Evolutionary conservation across 257 asterid species (phyloP).

Genomic region (Solanum chmielewskii): DNA sequence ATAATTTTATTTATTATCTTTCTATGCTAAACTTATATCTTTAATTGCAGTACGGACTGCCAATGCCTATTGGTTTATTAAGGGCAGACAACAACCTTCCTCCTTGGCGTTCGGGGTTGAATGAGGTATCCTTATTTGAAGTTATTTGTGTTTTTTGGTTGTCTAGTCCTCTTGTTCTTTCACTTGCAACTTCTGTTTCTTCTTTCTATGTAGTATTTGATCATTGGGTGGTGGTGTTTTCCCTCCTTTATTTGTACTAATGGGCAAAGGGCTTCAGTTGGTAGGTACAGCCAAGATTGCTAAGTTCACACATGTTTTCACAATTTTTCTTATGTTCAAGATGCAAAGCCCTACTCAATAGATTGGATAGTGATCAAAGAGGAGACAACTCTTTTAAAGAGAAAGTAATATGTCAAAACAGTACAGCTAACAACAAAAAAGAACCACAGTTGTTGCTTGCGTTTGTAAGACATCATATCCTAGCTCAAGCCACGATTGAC

Average conservation of each 20-base stretch:
- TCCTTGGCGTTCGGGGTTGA: conserved; percentile 87
- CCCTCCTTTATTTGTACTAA: not conserved
- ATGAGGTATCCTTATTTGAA: conserved; percentile 45
- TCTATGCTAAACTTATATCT: not conserved
- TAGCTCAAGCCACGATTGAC: not conserved
- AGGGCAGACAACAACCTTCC: conserved; percentile 98
- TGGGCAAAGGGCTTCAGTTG: not conserved
- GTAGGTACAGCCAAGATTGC: not conserved
- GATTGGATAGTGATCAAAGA: not conserved
- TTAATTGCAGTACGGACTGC: conserved; percentile 75
- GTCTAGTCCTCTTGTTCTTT: not conserved
- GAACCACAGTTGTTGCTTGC: not conserved
- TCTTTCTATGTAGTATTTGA: not conserved
- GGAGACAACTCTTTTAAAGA: not conserved
- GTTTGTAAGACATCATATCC: not conserved
- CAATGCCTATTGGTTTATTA: conserved; percentile 67
- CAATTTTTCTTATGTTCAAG: not conserved
- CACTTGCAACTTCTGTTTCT: not conserved
- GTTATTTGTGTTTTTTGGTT: not conserved
- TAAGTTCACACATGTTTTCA: not conserved
- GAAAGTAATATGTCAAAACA: not conserved
- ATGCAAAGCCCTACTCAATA: not conserved
- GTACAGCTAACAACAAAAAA: not conserved
- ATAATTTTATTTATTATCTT: not conserved
- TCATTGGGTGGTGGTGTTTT: not conserved